Conservation (phyloP, 2,329 filamentous ascomycete genomes). For the Trichoderma guizhouense region DNA sequence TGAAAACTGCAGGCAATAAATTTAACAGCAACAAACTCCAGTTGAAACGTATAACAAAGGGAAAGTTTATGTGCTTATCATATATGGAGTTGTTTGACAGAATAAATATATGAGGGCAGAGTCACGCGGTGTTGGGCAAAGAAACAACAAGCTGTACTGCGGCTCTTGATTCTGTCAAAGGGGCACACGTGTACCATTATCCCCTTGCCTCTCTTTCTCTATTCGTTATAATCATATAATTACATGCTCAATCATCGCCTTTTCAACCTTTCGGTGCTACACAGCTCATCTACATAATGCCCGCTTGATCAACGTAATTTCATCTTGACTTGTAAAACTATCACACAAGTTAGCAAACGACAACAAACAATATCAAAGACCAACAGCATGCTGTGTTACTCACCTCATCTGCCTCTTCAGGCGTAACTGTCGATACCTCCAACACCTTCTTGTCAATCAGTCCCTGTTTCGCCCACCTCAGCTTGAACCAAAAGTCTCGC, state of each 20-base stretch:
- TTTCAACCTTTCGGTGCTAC: neutral
- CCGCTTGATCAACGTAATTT: neutral
- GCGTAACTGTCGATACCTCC: constrained; percentile 62
- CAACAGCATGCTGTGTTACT: constrained; percentile 19
- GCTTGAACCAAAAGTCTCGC: constrained; percentile 75
- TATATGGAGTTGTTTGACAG: neutral
- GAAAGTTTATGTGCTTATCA: neutral
- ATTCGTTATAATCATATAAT: neutral
- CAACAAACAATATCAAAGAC: neutral
- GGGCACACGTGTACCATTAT: neutral
- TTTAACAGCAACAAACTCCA: neutral
- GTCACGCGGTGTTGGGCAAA: neutral
- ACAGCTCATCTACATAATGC: neutral
- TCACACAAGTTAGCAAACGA: constrained; percentile 26
- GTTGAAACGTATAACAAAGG: neutral
- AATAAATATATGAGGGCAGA: neutral
- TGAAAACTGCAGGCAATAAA: neutral
- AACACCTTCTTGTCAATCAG: constrained; percentile 65
- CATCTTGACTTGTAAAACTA: constrained; percentile 40
- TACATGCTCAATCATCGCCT: neutral
- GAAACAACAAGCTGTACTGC: neutral
- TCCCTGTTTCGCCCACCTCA: constrained; percentile 66
- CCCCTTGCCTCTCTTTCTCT: neutral
- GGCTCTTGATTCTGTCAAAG: neutral
- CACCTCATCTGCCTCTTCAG: constrained; percentile 67